Evolutionary conservation across 345 rosid genomes (phyloP), one percentile per base, ranked within the genome.

Genomic region (Pistacia vera): DNA sequence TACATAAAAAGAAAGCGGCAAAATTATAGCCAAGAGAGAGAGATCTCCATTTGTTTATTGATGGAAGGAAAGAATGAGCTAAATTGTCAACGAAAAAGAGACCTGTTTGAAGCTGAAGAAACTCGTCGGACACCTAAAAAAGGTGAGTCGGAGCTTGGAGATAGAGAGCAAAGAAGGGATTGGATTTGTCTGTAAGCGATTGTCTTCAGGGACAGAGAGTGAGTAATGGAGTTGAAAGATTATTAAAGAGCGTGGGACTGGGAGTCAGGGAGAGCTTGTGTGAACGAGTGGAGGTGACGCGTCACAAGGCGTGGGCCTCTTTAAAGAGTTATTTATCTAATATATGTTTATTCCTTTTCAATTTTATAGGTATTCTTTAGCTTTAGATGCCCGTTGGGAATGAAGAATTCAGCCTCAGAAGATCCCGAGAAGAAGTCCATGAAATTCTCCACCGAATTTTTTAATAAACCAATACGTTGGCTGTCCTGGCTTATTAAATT

Each of bases 361-460:
- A 0, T 30, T 30, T 30, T 30, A 30, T 30, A 30, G 1, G 2
- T 30, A 30, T 30, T 30, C 33, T 30, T 30, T 30, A 30, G 33
- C 33, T 30, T 30, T 30, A 30, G 33, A 30, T 30, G 33, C 33
- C 0, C 2, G 33, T 30, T 30, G 33, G 33, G 33, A 30, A 30
- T 30, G 33, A 30, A 30, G 3, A 30, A 25, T 25, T 25, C 25
- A 25, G 25, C 33, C 1, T 30, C 70, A 55, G 41, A 51, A 60
- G 69, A 48, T 64, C 63, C 81, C 60, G 72, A 46, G 59, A 41
- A 59, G 66, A 48, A 64, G 38, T 68, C 78, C 81, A 80, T 78
- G 75, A 66, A 72, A 78, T 76, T 46, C 80, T 60, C 78, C 61
- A 68, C 70, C 17, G 35, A 20, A 56, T 35, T 41, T 46, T 8